Conservation (phyloP, 805 yeast species). For the Candida alai region DNA sequence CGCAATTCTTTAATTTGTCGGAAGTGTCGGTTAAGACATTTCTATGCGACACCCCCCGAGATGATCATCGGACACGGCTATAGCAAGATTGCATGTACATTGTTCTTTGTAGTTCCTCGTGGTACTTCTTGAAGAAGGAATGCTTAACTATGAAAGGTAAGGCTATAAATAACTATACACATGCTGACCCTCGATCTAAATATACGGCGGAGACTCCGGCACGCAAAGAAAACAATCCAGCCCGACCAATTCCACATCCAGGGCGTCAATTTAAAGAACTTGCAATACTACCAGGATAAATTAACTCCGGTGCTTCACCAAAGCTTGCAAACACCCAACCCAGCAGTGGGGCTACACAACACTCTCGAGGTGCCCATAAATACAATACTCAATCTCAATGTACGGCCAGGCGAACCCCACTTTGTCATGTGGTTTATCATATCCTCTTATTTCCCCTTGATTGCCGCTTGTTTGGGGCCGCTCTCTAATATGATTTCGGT, state of each 20-base stretch:
- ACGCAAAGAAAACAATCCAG: constrained; percentile 4
- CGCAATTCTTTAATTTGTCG: too few species aligned
- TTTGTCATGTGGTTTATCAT: constrained; percentile 58
- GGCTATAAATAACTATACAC: too few species aligned
- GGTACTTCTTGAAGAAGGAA: too few species aligned
- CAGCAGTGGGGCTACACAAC: constrained; percentile 21
- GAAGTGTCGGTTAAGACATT: too few species aligned
- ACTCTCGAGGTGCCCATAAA: constrained; percentile 30
- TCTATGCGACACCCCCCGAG: too few species aligned
- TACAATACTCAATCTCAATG: constrained; percentile 25
- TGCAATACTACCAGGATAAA: constrained; percentile 12
- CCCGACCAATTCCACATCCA: constrained; percentile 6
- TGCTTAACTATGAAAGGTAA: too few species aligned
- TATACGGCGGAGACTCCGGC: too few species aligned
- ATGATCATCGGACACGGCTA: too few species aligned
- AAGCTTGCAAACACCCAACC: constrained; percentile 1
- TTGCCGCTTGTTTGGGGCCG: constrained; percentile 79
- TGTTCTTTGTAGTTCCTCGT: too few species aligned
- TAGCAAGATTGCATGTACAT: too few species aligned
- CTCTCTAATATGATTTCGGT: constrained; percentile 70
- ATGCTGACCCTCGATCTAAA: too few species aligned
- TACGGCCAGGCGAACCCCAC: constrained; percentile 34
- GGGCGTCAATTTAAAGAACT: not conserved
- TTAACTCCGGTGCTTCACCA: constrained; percentile 15
- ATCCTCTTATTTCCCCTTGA: constrained; percentile 68